These are phyloP conservation scores for Claviceps pusilla DNA, from an alignment of 2,329 filamentous ascomycete species.

Conservation along the genomic window DNA sequence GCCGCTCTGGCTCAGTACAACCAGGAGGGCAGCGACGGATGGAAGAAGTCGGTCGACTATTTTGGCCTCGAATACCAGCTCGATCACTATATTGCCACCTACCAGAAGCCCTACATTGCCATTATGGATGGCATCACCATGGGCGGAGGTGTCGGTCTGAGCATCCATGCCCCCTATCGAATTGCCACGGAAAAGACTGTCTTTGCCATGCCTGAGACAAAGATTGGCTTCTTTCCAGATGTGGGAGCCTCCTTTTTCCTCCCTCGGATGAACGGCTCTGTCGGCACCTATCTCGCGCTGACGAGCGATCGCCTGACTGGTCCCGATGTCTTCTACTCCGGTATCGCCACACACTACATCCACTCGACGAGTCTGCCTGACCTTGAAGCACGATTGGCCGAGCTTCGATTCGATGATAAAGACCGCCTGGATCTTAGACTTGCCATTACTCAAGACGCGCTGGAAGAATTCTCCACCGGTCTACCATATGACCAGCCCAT, in stretches of 20 bases:
- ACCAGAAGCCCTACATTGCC: constrained; percentile 80
- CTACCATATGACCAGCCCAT: constrained; percentile 63
- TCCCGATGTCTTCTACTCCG: constrained; percentile 75
- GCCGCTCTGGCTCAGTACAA: constrained; percentile 63
- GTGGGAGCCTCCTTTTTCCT: constrained; percentile 95
- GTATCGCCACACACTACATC: constrained; percentile 89
- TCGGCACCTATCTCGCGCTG: constrained; percentile 85
- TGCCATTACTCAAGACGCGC: constrained; percentile 64
- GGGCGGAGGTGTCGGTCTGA: constrained; percentile 91
- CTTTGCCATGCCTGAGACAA: constrained; percentile 98
- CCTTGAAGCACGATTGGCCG: constrained; percentile 72
- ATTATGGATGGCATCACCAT: constrained; percentile 98
- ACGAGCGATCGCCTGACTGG: constrained; percentile 75
- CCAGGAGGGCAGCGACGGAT: constrained; percentile 49
- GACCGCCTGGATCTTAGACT: constrained; percentile 48
- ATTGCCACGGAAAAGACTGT: constrained; percentile 92
- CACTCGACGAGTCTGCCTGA: constrained; percentile 74
- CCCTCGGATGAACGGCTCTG: constrained; percentile 67
- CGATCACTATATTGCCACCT: constrained; percentile 88
- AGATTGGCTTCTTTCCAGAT: constrained; percentile 96
- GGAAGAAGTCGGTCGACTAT: constrained; percentile 64
- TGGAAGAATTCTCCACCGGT: constrained; percentile 82
- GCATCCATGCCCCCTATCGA: constrained; percentile 85
- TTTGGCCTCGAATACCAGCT: constrained; percentile 93
- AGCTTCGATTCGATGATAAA: constrained; percentile 76